phyloP scores from a whole-genome alignment of 331 rosid species.

The Arachis monticola region DNA sequence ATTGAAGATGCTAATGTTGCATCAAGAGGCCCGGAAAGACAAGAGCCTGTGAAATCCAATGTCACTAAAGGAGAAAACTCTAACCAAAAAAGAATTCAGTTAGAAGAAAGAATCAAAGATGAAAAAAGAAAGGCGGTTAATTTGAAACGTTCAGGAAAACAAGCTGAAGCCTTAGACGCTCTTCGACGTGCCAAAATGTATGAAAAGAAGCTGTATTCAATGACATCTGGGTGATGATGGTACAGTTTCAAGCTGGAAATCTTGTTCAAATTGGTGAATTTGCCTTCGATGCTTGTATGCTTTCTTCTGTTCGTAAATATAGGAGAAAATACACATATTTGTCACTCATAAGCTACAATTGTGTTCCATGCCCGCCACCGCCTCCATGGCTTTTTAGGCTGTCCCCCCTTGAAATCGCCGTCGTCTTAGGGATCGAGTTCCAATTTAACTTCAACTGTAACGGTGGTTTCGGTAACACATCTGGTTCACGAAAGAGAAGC shows the following conservation, averaged over 20 bases:
- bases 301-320: conserved; percentile 27
- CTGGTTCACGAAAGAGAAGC: no score
- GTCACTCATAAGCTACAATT: conserved; percentile 36
- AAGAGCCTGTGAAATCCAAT: conserved; percentile 49
- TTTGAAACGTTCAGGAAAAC: conserved; percentile 90
- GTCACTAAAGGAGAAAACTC: conserved; percentile 47
- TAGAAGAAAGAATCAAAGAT: conserved; percentile 84
- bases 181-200: conserved; percentile 82
- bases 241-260: conserved; percentile 36
- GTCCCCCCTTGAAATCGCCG: no score
- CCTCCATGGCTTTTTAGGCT: no score
- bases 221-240: conserved; percentile 47
- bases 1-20: conserved; percentile 54
- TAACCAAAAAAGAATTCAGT: conserved; percentile 63
- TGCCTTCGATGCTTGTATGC: conserved; percentile 27
- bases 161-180: conserved; percentile 92
- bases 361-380: not conserved
- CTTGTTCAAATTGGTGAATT: conserved; percentile 27
- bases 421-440: no score
- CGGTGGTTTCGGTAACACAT: no score
- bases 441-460: no score
- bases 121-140: conserved; percentile 85
- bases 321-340: conserved; percentile 5
- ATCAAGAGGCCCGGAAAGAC: conserved; percentile 51
- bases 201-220: conserved; percentile 81